Base-by-base conservation (phyloP, 2,329 filamentous ascomycete species). In the Trichoderma sp. region DNA sequence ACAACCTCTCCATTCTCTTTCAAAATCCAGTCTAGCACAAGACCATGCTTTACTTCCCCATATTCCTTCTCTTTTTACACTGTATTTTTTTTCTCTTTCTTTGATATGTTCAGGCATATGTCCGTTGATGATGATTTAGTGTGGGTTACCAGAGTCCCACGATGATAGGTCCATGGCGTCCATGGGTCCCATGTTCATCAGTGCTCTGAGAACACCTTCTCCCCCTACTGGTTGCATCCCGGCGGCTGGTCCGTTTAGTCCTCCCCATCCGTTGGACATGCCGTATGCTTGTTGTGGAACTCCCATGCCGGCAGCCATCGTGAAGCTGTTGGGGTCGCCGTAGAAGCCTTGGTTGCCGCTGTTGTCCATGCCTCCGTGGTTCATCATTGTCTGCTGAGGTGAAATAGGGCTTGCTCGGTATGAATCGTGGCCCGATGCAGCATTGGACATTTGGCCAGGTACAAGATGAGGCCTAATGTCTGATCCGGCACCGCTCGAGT, bases 121-220 rank as follows among this genome's bases (percentile, higher is more conserved):
- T 24, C n/a, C 9, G 31, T 59, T n/a, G 11, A 21, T 24, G 6
- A 56, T 35, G 66, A 12, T 3, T 72, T 59, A 74, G 27, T 76
- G 78, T 80, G 81, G 79, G 56, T 83, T 81, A 7, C 79, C 80
- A 29, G 81, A 78, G 75, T 88, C 87, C 88, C 88, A 89, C 38
- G 85, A 82, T 18, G 83, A 84, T 75, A 89, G 82, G 77, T 90
- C 89, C 88, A 92, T 90, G 12, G 87, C 87, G 77, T 92, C 90
- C 86, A 92, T 90, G 0, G 89, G 85, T 8, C 88, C 88, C 84
- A 91, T 87, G 73, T 87, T 88, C 87, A 91, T 89, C 74, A 91
- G 82, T 9, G 89, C 87, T 75, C 88, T 85, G 64, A 92, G 82
- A 60, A 92, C 86, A 0, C 89, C 89, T 66, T 91, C 89, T 0